Conservation (phyloP, 306 rosid species). For the Chamaecrista fasciculata region DNA sequence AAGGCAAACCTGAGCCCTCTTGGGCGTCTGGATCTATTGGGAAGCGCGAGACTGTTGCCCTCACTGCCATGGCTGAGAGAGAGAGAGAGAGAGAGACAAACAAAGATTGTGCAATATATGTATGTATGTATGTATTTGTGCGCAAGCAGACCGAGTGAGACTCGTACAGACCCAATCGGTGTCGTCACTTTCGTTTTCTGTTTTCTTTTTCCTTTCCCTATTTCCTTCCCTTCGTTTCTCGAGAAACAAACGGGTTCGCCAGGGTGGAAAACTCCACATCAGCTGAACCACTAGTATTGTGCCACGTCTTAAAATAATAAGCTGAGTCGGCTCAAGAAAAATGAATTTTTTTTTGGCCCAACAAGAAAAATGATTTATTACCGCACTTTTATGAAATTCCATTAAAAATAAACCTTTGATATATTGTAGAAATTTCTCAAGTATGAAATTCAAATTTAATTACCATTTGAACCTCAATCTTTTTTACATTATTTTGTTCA, state of each 20-base stretch:
- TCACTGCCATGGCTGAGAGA: conserved; percentile 63
- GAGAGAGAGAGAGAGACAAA: background rate
- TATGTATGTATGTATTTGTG: too few relatives aligned
- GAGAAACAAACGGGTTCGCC: conserved; percentile 14
- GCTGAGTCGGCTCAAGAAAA: conserved; percentile 9
- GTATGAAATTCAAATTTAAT: too few relatives aligned
- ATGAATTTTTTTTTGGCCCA: too few relatives aligned
- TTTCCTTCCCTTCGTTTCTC: background rate
- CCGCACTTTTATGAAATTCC: too few relatives aligned
- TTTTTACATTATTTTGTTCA: too few relatives aligned
- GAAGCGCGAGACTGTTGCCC: conserved; percentile 79
- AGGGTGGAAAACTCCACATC: conserved; percentile 27
- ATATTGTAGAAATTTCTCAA: too few relatives aligned
- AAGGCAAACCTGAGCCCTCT: conserved; percentile 80
- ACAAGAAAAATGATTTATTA: too few relatives aligned
- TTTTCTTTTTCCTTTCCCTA: background rate
- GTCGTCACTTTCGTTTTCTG: background rate
- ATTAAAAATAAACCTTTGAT: too few relatives aligned
- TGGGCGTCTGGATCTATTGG: conserved; percentile 80
- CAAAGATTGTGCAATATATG: too few relatives aligned
- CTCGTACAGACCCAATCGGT: background rate
- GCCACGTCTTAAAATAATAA: conserved; percentile 11
- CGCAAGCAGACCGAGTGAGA: background rate
- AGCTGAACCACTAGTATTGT: conserved; percentile 7
- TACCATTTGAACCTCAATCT: too few relatives aligned